Evolutionary conservation across 2,329 filamentous ascomycete species (phyloP).

Genomic region (Lecanicillium sp.): DNA sequence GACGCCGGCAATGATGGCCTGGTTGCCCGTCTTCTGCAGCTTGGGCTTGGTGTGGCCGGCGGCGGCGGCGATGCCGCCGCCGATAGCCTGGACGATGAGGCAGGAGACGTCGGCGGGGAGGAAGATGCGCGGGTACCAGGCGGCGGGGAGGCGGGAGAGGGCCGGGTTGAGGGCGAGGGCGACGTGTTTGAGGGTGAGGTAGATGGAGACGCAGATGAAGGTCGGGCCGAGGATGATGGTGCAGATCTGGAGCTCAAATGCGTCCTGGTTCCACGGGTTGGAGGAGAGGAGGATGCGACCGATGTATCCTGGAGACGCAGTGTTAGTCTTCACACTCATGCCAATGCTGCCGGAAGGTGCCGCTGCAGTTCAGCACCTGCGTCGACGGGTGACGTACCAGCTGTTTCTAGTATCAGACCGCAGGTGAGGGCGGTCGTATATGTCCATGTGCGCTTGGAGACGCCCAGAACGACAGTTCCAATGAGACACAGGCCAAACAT

Average conservation of each 20-base stretch:
- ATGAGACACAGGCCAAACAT: constrained; percentile 42
- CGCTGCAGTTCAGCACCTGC: no score
- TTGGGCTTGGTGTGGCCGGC: constrained; percentile 33
- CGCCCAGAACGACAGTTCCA: constrained; percentile 36
- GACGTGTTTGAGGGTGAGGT: constrained; percentile 58
- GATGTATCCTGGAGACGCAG: constrained; percentile 41
- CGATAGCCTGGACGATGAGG: constrained; percentile 53
- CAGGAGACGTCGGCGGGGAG: constrained; percentile 54
- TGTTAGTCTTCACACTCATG: constrained; percentile 1
- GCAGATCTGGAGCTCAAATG: constrained; percentile 55
- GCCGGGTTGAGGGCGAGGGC: constrained; percentile 41
- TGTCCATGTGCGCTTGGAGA: constrained; percentile 49
- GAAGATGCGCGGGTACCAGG: constrained; percentile 51
- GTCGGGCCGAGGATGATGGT: constrained; percentile 55
- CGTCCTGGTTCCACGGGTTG: constrained; percentile 48
- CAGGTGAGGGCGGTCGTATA: constrained; percentile 44
- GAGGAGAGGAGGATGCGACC: constrained; percentile 43
- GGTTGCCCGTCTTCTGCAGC: constrained; percentile 42
- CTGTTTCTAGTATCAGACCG: constrained; percentile 46
- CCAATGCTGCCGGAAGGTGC: not conserved
- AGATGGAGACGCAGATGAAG: constrained; percentile 56
- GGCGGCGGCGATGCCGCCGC: constrained; percentile 49
- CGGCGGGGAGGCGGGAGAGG: constrained; percentile 46
- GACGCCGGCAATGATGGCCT: constrained; percentile 48
- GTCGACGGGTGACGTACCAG: constrained; percentile 29